Evolutionary conservation across 257 asterid species (phyloP).

Genomic region (Solanum sitiens): DNA sequence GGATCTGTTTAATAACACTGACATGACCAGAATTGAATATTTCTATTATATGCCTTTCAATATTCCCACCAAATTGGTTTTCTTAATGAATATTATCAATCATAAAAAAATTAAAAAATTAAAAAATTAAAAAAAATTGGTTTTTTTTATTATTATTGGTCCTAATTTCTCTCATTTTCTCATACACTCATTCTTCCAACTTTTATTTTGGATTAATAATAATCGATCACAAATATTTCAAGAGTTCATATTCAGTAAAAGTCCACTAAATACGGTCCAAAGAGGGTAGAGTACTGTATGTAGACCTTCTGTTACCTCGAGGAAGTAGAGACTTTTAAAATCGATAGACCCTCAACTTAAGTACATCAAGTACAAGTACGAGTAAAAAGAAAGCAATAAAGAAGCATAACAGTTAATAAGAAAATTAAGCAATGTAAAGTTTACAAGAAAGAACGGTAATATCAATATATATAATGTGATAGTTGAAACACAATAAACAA

Average conservation of each 20-base stretch:
- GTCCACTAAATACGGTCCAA: rapidly evolving
- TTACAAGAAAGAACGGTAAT: not conserved
- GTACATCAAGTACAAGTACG: not conserved
- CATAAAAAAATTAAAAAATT: not conserved
- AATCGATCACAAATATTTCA: not conserved
- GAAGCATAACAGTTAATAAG: not conserved
- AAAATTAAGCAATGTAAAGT: too few species aligned
- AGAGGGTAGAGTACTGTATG: rapidly evolving
- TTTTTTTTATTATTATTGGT: not conserved
- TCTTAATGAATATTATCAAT: not conserved
- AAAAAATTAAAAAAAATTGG: too few species aligned
- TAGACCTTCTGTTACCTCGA: rapidly evolving
- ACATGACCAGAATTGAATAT: not conserved
- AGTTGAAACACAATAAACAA: not conserved
- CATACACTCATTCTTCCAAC: not conserved
- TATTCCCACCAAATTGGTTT: not conserved
- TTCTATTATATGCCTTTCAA: not conserved
- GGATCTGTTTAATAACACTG: constrained; percentile 12
- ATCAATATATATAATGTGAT: too few species aligned
- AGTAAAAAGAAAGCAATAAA: not conserved
- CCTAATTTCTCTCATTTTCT: not conserved
- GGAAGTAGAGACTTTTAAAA: not conserved
- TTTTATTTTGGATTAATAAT: not conserved
- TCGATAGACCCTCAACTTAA: too few species aligned
- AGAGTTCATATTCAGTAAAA: too few species aligned